Evolutionary conservation across 352 stramenopile species (phyloP), one percentile per base, ranked within the genome.

Genomic region (Phytophthora pisi): DNA sequence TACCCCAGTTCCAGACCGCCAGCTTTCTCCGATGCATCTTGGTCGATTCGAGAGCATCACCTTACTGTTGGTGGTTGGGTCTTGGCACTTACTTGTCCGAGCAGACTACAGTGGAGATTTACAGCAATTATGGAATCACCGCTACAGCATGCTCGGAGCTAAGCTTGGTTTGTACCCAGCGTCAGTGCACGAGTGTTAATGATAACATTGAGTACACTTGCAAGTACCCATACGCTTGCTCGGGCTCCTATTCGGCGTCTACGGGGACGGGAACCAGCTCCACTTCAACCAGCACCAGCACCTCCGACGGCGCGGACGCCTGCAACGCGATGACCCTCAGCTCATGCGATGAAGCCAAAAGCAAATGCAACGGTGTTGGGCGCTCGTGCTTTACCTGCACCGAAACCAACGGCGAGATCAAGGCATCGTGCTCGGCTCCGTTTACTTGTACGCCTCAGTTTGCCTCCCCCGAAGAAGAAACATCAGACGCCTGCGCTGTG

Each of bases 361-460:
- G n/a, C 4, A 24, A 28, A 31, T 67, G 64, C 30, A 36, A 60
- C 2, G 51, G 3, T 10, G 31, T 64, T 11, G 53, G 59, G 10
- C 68, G 65, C 40, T 43, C 52, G 1, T 67, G 53, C 45, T 72
- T 40, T 54, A 45, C 52, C 3, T 72, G 65, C 42, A 43, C 30
- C 4, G 53, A 64, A 51, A 36, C 30, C 11, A 67, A 56, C 28
- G 58, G 52, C 20, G 9, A 49, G 0, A 40, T 68, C n/a, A 18
- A 64, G n/a, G 38, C 53, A 34, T 23, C 18, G 15, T 71, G 64
- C 45, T 58, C 43, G 47, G n/a, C 64, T 20, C 57, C 64, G 36
- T 51, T 54, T 28, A 13, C 31, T 13, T 61, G 51, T 20, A 5
- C 5, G 2, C 46, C 46, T 23, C 9, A 18, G 20, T 52, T 9